These are phyloP conservation scores for Ustilago cynodontis DNA, from an alignment of 1,284 basidiomycete genomes.

Conservation along the genomic window DNA sequence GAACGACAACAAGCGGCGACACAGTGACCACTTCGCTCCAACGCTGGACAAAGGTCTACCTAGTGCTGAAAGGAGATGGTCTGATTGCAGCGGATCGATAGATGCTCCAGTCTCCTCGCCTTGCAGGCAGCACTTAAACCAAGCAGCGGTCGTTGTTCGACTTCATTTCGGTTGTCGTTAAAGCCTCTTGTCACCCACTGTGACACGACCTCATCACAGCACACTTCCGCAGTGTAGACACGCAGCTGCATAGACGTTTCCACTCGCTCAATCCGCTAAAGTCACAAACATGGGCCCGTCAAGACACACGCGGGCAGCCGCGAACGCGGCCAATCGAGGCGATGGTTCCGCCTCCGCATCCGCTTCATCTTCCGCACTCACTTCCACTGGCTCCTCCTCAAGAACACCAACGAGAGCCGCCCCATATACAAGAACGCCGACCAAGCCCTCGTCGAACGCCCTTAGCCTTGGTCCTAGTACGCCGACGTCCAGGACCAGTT, in stretches of 20 bases:
- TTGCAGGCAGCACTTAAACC: conserved; percentile 14
- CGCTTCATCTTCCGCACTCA: conserved; percentile 21
- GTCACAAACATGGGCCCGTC: conserved; percentile 34
- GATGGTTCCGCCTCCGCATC: conserved; percentile 12
- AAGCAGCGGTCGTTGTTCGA: conserved; percentile 5
- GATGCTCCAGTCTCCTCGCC: conserved; percentile 10
- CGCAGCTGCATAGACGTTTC: conserved; percentile 3
- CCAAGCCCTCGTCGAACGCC: conserved; percentile 27
- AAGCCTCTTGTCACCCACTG: conserved; percentile 16
- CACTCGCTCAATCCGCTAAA: not conserved
- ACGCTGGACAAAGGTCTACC: not conserved
- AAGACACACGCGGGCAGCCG: conserved; percentile 35
- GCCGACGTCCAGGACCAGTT: conserved; percentile 39
- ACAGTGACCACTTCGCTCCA: not conserved
- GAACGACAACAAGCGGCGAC: not conserved
- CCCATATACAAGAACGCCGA: conserved; percentile 43
- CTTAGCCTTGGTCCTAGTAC: conserved; percentile 29
- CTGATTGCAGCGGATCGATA: conserved; percentile 1
- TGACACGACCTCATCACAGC: conserved; percentile 11
- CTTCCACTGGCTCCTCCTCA: conserved; percentile 12
- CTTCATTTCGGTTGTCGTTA: conserved; percentile 30
- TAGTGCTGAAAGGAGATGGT: conserved; percentile 16
- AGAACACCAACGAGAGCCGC: conserved; percentile 38
- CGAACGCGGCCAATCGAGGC: conserved; percentile 15
- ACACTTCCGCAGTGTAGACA: conserved; percentile 1